Percentiles rank a stretch among this genome's conserved stretches.
These are phyloP conservation scores for Scheffersomyces segobiensis DNA, from an alignment of 1,139 yeast species.

Conservation along the genomic window DNA sequence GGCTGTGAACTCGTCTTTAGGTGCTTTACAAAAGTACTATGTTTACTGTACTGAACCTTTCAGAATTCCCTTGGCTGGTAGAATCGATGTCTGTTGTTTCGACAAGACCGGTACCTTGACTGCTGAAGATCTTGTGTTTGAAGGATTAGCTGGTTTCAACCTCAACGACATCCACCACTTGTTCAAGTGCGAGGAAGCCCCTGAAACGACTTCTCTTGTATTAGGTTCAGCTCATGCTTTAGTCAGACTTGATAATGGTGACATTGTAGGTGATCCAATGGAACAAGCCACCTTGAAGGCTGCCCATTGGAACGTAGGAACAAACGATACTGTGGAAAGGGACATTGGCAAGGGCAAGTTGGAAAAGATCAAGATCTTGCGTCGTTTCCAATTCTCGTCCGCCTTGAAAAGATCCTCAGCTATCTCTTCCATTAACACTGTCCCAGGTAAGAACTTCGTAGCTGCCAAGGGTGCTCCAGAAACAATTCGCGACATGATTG, in stretches of 20 bases:
- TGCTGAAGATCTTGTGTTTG: constrained; percentile 94
- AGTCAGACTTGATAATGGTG: constrained; percentile 92
- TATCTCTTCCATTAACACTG: constrained; percentile 61
- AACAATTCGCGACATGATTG: constrained; percentile 79
- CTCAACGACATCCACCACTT: constrained; percentile 56
- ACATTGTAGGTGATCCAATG: constrained; percentile 98
- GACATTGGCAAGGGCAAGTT: constrained; percentile 30
- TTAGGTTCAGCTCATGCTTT: constrained; percentile 96
- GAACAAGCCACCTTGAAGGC: constrained; percentile 94
- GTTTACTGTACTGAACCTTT: constrained; percentile 98
- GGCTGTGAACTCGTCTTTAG: constrained; percentile 93
- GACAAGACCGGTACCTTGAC: constrained; percentile 98
- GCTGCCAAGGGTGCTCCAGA: constrained; percentile 99
- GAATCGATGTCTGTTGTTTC: constrained; percentile 97
- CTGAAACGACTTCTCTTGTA: constrained; percentile 67
- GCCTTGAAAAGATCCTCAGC: constrained; percentile 95
- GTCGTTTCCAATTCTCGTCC: constrained; percentile 96
- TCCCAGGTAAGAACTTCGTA: constrained; percentile 61
- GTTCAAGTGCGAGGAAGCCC: constrained; percentile 56
- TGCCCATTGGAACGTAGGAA: constrained; percentile 81
- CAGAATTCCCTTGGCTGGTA: constrained; percentile 96
- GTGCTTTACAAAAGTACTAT: constrained; percentile 82
- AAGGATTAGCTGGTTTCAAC: constrained; percentile 89
- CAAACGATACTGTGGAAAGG: constrained; percentile 65
- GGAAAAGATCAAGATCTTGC: constrained; percentile 69